Base-by-base conservation (phyloP, 345 rosid species). In the Pugionium dolabratum region DNA sequence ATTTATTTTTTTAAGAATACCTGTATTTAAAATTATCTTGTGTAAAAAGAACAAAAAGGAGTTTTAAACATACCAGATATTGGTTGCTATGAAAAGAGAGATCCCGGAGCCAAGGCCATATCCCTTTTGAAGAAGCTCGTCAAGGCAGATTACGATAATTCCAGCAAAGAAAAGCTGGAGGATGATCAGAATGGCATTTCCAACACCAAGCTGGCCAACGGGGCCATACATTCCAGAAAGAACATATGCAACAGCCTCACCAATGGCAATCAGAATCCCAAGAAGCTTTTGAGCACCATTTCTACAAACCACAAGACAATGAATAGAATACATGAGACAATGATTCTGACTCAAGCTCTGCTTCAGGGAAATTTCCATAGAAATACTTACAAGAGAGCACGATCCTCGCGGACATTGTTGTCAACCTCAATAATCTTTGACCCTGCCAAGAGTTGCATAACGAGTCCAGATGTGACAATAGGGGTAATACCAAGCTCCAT, bases 401-500 rank as follows among this genome's bases (percentile, higher is more conserved):
- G 84, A 59, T 86, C 92, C 73, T 86, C 89, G 1, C 91, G 91
- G 2, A 84, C 92, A 64, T 82, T 86, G 73, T 86, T 86, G 80
- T 86, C 92, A 56, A 84, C 89, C 60, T 82, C 89, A 30, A 86
- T 80, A 59, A 86, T 86, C 81, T 86, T 86, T 10, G 92, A 86
- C 54, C 92, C 92, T 5, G 85, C 89, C 50, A 86, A 80, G 56
- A 86, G 87, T 48, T 86, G 92, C 87, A 86, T 84, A 7, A 86
- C 92, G 31, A 86, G 64, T 28, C 92, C 92, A 79, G 92, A 86
- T 0, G 92, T 86, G 39, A 86, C 89, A 44, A 86, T 86, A 10
- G 92, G 92, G 18, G 92, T 86, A 74, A 86, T 86, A 46, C 92
- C 92, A 6, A 86, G 92, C 74, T 86, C 92, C 89, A 86, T 86